A percentile compares a stretch with the other conserved stretches of the same genome.
phyloP scores from a whole-genome alignment of 352 stramenopile species.

The Phytophthora idaei region DNA sequence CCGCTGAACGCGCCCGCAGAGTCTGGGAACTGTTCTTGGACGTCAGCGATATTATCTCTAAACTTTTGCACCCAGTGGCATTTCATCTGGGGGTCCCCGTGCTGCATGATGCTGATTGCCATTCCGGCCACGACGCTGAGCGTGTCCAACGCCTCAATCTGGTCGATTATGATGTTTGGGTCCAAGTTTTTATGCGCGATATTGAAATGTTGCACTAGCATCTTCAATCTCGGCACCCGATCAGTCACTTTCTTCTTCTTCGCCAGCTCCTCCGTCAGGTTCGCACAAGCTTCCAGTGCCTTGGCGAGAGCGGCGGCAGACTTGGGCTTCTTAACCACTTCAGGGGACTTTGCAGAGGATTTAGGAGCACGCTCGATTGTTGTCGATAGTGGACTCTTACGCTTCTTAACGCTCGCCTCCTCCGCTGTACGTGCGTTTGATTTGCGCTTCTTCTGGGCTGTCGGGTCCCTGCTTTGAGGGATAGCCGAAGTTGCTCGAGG shows the following conservation, averaged over 20 bases:
- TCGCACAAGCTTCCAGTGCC: background rate
- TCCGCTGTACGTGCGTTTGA: background rate
- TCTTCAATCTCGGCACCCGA: conserved; percentile 11
- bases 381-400: background rate
- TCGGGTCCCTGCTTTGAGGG: background rate
- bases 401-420: conserved; percentile 1
- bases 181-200: conserved; percentile 9
- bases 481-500: background rate
- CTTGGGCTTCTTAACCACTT: conserved; percentile 3
- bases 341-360: background rate
- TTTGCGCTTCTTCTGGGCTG: conserved; percentile 10
- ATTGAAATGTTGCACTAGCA: conserved; percentile 14
- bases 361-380: background rate
- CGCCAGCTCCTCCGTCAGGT: conserved; percentile 6
- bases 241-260: conserved; percentile 16
- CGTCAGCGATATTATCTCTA: conserved; percentile 8
- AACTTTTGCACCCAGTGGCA: conserved; percentile 17
- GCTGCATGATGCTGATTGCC: conserved; percentile 15
- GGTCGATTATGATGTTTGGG: conserved; percentile 6
- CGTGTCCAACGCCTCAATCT: conserved; percentile 3
- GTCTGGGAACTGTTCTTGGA: conserved; percentile 12
- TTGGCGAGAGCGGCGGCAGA: conserved; percentile 1
- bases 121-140: conserved; percentile 1
- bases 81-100: conserved; percentile 12
- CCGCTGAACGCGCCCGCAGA: conserved; percentile 10